Evolutionary conservation across 805 yeast genomes (phyloP).

Genomic region (Lipomyces yamadae): DNA sequence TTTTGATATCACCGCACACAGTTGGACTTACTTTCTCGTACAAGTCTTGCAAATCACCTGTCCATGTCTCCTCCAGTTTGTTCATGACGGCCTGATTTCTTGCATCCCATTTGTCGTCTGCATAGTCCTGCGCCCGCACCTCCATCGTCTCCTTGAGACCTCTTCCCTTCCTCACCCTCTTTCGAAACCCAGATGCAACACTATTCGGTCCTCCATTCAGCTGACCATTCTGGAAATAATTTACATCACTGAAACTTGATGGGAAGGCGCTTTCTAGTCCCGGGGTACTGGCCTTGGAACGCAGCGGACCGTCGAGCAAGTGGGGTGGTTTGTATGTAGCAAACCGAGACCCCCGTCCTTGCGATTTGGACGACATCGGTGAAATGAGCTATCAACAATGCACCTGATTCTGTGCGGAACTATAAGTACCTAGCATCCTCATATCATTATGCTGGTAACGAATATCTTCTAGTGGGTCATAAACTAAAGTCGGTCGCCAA

Average conservation of each 20-base stretch:
- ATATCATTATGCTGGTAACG: not conserved
- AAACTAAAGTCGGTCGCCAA: too few species aligned
- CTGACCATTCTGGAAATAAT: conserved; percentile 1
- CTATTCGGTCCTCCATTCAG: not conserved
- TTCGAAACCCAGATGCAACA: conserved; percentile 8
- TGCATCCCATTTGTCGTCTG: conserved; percentile 34
- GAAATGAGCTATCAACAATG: not conserved
- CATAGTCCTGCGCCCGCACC: not conserved
- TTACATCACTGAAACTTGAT: not conserved
- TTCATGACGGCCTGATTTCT: conserved; percentile 34
- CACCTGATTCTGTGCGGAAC: not conserved
- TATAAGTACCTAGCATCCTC: not conserved
- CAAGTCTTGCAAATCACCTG: conserved; percentile 66
- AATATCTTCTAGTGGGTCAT: not conserved
- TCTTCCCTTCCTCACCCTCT: not conserved
- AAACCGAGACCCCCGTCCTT: not conserved
- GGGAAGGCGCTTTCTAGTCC: not conserved
- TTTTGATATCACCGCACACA: not conserved
- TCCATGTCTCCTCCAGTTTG: conserved; percentile 53
- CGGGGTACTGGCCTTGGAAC: not conserved
- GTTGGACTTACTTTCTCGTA: conserved; percentile 55
- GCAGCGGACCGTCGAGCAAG: not conserved
- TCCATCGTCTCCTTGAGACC: not conserved
- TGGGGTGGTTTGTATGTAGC: conserved; percentile 3
- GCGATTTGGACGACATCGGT: not conserved